Percentiles rank a stretch among this genome's conserved stretches.
These are phyloP conservation scores for Allantophomopsis cytisporea DNA, from an alignment of 2,329 filamentous ascomycete genomes.

Conservation along the genomic window DNA sequence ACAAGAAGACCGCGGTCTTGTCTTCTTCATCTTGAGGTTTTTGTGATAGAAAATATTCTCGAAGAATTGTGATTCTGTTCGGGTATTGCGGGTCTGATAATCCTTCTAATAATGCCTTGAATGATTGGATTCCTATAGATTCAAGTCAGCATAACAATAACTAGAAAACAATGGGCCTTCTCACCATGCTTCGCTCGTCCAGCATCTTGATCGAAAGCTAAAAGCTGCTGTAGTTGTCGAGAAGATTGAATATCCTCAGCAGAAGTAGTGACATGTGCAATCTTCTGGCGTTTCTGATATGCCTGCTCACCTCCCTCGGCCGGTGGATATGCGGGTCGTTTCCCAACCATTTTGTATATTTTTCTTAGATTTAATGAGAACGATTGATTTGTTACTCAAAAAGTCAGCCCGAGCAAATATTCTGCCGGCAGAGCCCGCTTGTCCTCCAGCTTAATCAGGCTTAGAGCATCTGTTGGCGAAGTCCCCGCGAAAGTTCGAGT, in stretches of 20 bases:
- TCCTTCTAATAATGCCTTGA: slow-evolving; percentile 59
- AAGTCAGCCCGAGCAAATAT: background rate
- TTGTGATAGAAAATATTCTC: slow-evolving; percentile 50
- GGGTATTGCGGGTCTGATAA: slow-evolving; percentile 38
- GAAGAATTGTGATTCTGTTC: slow-evolving; percentile 44
- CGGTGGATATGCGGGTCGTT: slow-evolving; percentile 12
- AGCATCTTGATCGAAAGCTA: slow-evolving; percentile 60
- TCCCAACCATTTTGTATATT: slow-evolving; percentile 11
- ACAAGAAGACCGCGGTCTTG: slow-evolving; percentile 50
- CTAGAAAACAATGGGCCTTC: slow-evolving; percentile 4
- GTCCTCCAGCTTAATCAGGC: no score
- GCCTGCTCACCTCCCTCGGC: slow-evolving; percentile 15
- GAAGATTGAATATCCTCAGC: slow-evolving; percentile 48
- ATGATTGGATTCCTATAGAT: slow-evolving; percentile 44
- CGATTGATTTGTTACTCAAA: no score
- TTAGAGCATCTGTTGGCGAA: no score
- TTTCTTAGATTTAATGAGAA: no score
- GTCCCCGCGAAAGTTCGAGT: no score
- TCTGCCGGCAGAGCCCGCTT: background rate
- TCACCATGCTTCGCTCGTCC: slow-evolving; percentile 51
- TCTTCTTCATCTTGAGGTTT: slow-evolving; percentile 35
- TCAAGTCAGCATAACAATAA: slow-evolving; percentile 1
- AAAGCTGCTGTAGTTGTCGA: slow-evolving; percentile 53
- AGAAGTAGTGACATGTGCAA: slow-evolving; percentile 29
- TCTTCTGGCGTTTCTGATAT: slow-evolving; percentile 20